These are phyloP conservation scores for Fusarium cicatricum DNA, from an alignment of 2,329 filamentous ascomycete species.

Conservation along the genomic window DNA sequence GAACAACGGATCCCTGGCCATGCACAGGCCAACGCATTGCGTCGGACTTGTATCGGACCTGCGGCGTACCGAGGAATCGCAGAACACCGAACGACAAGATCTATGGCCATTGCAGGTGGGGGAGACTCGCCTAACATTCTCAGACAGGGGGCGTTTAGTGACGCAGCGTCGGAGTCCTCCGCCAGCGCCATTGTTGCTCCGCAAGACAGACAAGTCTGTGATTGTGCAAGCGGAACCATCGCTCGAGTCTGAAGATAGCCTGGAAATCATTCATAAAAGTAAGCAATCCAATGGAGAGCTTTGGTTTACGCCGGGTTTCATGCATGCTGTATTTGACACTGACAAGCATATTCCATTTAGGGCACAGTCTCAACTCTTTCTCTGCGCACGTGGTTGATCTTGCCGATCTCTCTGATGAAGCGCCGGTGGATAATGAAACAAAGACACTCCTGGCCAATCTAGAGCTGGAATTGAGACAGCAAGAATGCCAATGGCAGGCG, in stretches of 20 bases:
- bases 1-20: slow-evolving; percentile 52
- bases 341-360: neutral
- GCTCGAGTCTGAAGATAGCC: slow-evolving; percentile 60
- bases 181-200: slow-evolving; percentile 63
- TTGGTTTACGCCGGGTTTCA: too few species aligned
- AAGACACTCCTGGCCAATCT: slow-evolving; percentile 64
- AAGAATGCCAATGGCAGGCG: slow-evolving; percentile 67
- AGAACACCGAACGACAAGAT: slow-evolving; percentile 11
- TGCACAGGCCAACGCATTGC: slow-evolving; percentile 49
- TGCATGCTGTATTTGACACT: too few species aligned
- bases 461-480: slow-evolving; percentile 68
- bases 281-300: neutral
- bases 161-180: slow-evolving; percentile 62
- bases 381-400: neutral
- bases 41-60: slow-evolving; percentile 16
- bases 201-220: slow-evolving; percentile 51
- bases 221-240: slow-evolving; percentile 57
- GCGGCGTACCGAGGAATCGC: slow-evolving; percentile 19
- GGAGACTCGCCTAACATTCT: slow-evolving; percentile 67
- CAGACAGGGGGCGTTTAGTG: slow-evolving; percentile 56
- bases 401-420: slow-evolving; percentile 37
- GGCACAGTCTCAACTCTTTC: slow-evolving; percentile 7
- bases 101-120: slow-evolving; percentile 66
- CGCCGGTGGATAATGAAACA: slow-evolving; percentile 42
- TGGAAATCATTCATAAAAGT: slow-evolving; percentile 44